Evolutionary conservation across 164 flowering plant genomes (phyloP), one percentile per base, ranked within the genome.

Genomic region (Kingdonia uniflora): DNA sequence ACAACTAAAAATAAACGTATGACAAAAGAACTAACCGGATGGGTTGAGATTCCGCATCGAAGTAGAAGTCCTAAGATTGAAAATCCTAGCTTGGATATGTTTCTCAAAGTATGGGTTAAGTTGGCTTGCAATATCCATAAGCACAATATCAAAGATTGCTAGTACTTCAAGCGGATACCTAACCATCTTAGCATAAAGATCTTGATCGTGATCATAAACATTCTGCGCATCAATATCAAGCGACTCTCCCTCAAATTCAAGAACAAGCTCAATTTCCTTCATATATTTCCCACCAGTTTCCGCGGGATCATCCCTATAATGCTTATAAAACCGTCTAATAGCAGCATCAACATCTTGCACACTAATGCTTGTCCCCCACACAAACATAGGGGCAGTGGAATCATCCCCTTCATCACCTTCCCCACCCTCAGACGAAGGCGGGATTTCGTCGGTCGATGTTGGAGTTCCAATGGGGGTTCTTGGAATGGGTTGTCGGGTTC

Each of bases 341-440:
- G 95, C 84, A 1, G 77, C 82, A 44, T 84, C 83, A 5, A 88
- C 90, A 48, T 92, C 99, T 23, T 86, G 89, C 2, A 92, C 97
- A 47, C 97, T 88, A 17, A 92, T 84, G 56, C 82, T 92, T 13
- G 99, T 92, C 17, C 99, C 97, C 99, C 99, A 92, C 0, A 92
- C 99, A 48, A 62, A 86, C 71, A 83, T 76, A 10, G 95, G 91
- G 0, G 84, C 76, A 23, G 76, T 74, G 8, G 72, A 87, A 7
- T 82, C 90, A 2, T 43, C 73, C 29, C 74, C 82, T 15, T 73
- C 84, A 7, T 70, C 79, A 1, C 68, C 80, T 2, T 68, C 92
- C 2, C 71, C 76, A 0, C 58, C 81, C 14, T 80, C 90, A 0
- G 95, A 79, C 0, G 94, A 78, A 0, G 76, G 73, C 1, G 77